Evolutionary conservation across 495 filamentous ascomycete genomes (phyloP).

Genomic region (Penicillium macrosclerotiorum): DNA sequence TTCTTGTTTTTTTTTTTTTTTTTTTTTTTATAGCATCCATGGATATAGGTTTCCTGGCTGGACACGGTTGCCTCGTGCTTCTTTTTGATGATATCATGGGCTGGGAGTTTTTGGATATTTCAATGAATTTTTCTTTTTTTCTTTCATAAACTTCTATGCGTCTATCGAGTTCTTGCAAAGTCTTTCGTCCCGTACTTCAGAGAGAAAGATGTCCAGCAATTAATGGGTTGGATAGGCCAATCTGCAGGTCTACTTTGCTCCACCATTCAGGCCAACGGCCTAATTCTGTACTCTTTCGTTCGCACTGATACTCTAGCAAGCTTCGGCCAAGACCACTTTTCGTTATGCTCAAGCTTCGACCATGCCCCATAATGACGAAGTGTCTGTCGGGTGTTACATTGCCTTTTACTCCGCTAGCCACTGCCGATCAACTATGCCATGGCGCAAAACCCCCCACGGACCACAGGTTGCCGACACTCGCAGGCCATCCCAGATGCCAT

Average conservation of each 20-base stretch:
- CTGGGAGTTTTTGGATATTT: slow-evolving; percentile 20
- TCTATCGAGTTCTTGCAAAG: background rate
- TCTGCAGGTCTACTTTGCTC: too few relatives aligned
- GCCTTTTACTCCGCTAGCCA: background rate
- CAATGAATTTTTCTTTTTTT: slow-evolving; percentile 14
- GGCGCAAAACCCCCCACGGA: background rate
- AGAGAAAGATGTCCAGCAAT: background rate
- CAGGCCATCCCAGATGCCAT: background rate
- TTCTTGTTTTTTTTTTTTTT: slow-evolving; percentile 14
- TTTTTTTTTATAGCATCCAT: slow-evolving; percentile 17
- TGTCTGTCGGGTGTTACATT: slow-evolving; percentile 10
- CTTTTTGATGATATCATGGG: slow-evolving; percentile 32
- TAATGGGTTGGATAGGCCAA: too few relatives aligned
- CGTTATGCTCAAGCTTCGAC: background rate
- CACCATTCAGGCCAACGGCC: background rate
- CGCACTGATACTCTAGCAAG: slow-evolving; percentile 10
- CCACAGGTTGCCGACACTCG: background rate
- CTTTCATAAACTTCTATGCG: background rate
- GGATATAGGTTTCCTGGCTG: slow-evolving; percentile 21
- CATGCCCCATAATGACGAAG: background rate
- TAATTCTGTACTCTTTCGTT: background rate
- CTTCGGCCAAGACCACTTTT: slow-evolving; percentile 6
- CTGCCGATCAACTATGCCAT: slow-evolving; percentile 14
- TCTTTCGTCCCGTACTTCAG: background rate
- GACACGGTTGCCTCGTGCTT: slow-evolving; percentile 17